Evolutionary conservation across 2,329 filamentous ascomycete genomes (phyloP), one percentile per base, ranked within the genome.

Genomic region (Pseudonectria buxi): DNA sequence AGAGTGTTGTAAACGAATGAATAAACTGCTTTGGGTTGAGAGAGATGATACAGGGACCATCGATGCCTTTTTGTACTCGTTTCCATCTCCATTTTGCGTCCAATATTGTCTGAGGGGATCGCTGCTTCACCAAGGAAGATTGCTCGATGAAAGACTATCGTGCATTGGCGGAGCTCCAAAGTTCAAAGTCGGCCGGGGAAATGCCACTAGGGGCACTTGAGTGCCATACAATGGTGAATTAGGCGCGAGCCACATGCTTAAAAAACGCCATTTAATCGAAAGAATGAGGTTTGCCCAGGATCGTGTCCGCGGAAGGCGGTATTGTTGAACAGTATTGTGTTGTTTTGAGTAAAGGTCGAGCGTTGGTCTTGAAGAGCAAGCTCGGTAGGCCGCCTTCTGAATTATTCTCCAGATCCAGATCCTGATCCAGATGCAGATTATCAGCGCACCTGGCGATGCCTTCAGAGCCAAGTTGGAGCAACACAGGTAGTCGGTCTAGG

Each of bases 1-100:
- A 34, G 32, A 39, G 28, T 14, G 36, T 41, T 41, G 26, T 36
- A 26, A 44, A 40, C 35, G 46, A 47, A 45, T 43, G 46, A 40
- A 31, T 14, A 35, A 32, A 27, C 41, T 43, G 37, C 32, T 40
- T 48, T 43, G 16, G 39, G 30, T 35, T 6, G 18, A 5, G 9
- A 22, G 9, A 22, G 43, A 38, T 44, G 35, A 30, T 30, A 4
- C 6, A 6, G 28, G 13, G 6, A 6, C 7, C 11, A 22, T 30
- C 10, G 14, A 14, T 4, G n/a, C 14, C 12, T 30, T 14, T 15
- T 30, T 30, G 28, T 30, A 30, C 28, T 30, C 14, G 32, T 14
- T 24, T 37, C 40, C 24, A 26, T 27, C 28, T 14, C 32, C 18
- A 14, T 27, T 4, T 32, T 3, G 44, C 34, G 44, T 25, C 24